Conservation (phyloP, 176 grass and related monocot genomes). For the Aegilops speltoides region DNA sequence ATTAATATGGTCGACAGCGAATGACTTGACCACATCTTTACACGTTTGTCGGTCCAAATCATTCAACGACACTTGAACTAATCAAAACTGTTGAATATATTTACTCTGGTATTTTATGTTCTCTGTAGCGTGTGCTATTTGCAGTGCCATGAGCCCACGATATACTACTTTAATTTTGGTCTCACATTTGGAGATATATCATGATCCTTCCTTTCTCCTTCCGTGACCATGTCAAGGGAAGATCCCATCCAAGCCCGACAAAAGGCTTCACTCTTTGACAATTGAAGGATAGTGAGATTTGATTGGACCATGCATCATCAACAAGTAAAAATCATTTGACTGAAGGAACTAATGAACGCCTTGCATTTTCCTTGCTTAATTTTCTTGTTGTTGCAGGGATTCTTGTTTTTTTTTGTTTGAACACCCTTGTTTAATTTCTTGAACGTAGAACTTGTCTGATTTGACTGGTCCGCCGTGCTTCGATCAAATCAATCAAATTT, state of each 20-base stretch:
- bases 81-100: not conserved
- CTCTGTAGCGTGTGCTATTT: too few species aligned
- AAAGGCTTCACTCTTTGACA: conserved; percentile 12
- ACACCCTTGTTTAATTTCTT: not conserved
- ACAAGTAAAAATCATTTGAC: not conserved
- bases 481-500: not conserved
- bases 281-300: not conserved
- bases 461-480: not conserved
- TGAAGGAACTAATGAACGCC: too few species aligned
- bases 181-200: conserved; percentile 2
- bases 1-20: conserved; percentile 21
- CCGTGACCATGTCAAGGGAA: conserved; percentile 5
- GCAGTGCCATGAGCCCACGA: not conserved
- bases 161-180: not conserved
- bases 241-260: conserved; percentile 21
- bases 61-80: conserved; percentile 40
- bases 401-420: not conserved
- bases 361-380: not conserved
- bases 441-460: not conserved
- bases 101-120: not conserved
- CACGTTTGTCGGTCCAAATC: conserved; percentile 45
- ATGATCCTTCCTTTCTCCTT: not conserved
- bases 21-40: conserved; percentile 25
- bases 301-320: not conserved
- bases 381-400: not conserved